Evolutionary conservation across 2,329 filamentous ascomycete species (phyloP).

Genomic region (Alternaria consortialis): DNA sequence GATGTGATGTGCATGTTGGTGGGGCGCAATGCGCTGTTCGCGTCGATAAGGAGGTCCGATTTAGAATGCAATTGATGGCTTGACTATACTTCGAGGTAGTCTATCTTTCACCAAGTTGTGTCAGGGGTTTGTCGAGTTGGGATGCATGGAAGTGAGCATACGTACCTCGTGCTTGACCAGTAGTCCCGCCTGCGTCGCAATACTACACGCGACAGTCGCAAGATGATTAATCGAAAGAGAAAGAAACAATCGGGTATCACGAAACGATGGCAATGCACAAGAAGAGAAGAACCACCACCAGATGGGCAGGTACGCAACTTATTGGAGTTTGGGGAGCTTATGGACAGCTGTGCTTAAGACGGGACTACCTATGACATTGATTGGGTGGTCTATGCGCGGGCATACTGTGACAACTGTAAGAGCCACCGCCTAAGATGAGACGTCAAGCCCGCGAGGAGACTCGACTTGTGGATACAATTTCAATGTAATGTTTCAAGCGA

Average conservation of each 20-base stretch:
- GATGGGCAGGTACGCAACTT: slow-evolving; percentile 31
- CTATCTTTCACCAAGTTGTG: neutral
- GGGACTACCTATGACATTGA: slow-evolving; percentile 35
- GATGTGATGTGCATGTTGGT: slow-evolving; percentile 45
- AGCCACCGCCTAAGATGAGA: slow-evolving; percentile 22
- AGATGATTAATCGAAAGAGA: slow-evolving; percentile 10
- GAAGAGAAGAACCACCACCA: slow-evolving; percentile 29
- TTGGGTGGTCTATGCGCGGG: slow-evolving; percentile 44
- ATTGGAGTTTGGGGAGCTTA: slow-evolving; percentile 33
- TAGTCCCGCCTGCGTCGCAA: slow-evolving; percentile 32
- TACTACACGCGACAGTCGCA: slow-evolving; percentile 27
- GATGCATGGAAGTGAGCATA: neutral
- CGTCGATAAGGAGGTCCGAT: neutral
- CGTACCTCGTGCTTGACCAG: slow-evolving; percentile 24
- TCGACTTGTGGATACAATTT: neutral
- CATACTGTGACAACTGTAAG: slow-evolving; percentile 23
- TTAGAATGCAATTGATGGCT: neutral
- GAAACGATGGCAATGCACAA: slow-evolving; percentile 23
- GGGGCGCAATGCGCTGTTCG: slow-evolving; percentile 19
- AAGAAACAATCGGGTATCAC: slow-evolving; percentile 41
- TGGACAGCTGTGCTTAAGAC: slow-evolving; percentile 50
- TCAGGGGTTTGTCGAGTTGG: neutral
- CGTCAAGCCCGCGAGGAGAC: slow-evolving; percentile 11
- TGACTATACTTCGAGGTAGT: neutral
- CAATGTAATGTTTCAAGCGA: slow-evolving; percentile 2